phyloP scores from a whole-genome alignment of 768 basidiomycete genomes.

The Mycena albidolilacea region DNA sequence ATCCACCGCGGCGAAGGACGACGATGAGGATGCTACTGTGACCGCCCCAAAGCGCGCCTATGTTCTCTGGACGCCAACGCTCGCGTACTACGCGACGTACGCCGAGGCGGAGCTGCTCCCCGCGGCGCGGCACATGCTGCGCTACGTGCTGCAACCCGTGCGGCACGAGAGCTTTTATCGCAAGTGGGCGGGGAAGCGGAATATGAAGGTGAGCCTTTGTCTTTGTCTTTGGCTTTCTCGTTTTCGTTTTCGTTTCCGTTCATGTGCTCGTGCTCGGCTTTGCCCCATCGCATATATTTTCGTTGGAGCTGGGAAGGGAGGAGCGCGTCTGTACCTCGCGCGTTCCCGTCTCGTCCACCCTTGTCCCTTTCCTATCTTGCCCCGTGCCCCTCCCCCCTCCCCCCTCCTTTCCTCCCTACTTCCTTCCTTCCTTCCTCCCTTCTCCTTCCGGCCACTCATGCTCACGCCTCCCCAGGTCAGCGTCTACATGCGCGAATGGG shows the following conservation, averaged over 20 bases:
- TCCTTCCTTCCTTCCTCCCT: background rate
- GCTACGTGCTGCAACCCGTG: conserved; percentile 83
- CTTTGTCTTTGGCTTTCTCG: no score
- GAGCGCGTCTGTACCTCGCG: no score
- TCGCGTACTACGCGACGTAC: conserved; percentile 92
- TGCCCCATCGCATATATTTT: background rate
- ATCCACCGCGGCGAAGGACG: no score
- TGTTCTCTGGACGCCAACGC: conserved; percentile 76
- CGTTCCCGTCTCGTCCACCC: background rate
- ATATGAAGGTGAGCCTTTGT: conserved; percentile 73
- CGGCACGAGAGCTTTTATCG: conserved; percentile 86
- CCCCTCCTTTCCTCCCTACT: conserved; percentile 11
- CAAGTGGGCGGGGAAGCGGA: conserved; percentile 91
- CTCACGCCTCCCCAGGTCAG: conserved; percentile 60
- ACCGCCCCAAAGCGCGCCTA: no score
- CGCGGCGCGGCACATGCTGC: conserved; percentile 88
- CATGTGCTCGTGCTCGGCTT: conserved; percentile 29
- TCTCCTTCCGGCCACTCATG: background rate
- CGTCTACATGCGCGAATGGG: conserved; percentile 71
- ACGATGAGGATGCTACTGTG: no score
- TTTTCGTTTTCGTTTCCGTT: no score
- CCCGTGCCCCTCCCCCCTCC: background rate
- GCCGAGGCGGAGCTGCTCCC: conserved; percentile 85
- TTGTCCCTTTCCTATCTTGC: no score
- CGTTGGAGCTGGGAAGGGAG: no score